Conservation (phyloP, 257 asterid genomes). For the Echium plantagineum region DNA sequence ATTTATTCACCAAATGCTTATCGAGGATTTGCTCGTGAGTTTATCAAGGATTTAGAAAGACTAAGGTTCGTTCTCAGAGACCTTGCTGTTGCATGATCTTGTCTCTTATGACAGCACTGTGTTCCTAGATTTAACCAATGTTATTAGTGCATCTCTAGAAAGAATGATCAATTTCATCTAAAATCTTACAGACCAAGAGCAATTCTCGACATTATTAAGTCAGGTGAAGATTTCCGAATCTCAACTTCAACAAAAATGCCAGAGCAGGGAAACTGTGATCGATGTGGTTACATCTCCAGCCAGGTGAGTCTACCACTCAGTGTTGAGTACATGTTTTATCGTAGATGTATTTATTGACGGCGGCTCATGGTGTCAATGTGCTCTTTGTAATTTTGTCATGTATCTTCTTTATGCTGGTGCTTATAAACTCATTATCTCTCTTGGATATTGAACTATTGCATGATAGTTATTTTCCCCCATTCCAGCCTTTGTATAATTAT, state of each 20-base stretch:
- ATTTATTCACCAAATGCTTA: constrained; percentile 96
- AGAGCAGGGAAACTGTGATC: constrained; percentile 87
- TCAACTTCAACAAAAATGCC: constrained; percentile 91
- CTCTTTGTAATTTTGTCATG: too few relatives aligned
- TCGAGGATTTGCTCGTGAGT: constrained; percentile 98
- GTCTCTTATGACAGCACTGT: background rate
- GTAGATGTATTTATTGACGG: too few relatives aligned
- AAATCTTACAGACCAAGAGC: constrained; percentile 66
- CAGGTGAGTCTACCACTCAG: constrained; percentile 35
- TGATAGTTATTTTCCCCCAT: too few relatives aligned
- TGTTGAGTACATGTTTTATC: background rate
- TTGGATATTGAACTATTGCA: too few relatives aligned
- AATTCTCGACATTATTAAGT: constrained; percentile 78
- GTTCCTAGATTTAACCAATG: background rate
- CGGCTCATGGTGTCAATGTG: too few relatives aligned
- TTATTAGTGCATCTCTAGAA: background rate
- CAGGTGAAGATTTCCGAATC: constrained; percentile 95
- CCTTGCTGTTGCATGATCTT: background rate
- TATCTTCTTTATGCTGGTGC: too few relatives aligned
- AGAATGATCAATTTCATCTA: background rate
- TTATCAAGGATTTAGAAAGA: constrained; percentile 91
- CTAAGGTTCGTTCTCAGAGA: constrained; percentile 37
- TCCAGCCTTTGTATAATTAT: background rate
- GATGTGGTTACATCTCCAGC: constrained; percentile 95
- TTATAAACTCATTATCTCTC: background rate